Conservation (phyloP, 2,329 filamentous ascomycete species). For the Monosporascus sp. region DNA sequence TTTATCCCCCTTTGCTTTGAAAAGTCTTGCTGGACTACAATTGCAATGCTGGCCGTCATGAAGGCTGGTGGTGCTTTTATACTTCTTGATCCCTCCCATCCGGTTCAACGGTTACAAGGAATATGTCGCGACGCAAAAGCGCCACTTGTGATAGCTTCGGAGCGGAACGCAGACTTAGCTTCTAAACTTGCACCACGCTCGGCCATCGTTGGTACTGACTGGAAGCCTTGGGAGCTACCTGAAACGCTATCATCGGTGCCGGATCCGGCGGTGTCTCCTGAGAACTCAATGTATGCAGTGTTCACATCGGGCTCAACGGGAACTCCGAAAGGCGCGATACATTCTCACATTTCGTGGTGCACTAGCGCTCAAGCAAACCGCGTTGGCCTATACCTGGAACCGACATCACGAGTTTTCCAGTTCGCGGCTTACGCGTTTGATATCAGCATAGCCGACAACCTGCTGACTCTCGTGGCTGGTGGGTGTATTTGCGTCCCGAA, state of each 20-base stretch:
- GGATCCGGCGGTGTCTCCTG: neutral
- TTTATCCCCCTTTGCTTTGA: slow-evolving; percentile 16
- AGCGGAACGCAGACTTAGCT: neutral
- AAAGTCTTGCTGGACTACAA: slow-evolving; percentile 13
- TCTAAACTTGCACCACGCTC: neutral
- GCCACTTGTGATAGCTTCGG: neutral
- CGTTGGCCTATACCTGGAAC: slow-evolving; percentile 1
- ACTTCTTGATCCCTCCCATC: slow-evolving; percentile 18
- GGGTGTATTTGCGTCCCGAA: slow-evolving; percentile 33
- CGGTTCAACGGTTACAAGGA: slow-evolving; percentile 11
- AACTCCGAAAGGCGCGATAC: slow-evolving; percentile 34
- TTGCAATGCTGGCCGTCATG: slow-evolving; percentile 19
- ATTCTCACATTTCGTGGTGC: slow-evolving; percentile 1
- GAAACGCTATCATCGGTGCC: too few relatives aligned
- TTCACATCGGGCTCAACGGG: slow-evolving; percentile 46
- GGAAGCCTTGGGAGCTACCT: neutral
- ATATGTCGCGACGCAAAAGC: slow-evolving; percentile 1
- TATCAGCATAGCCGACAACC: slow-evolving; percentile 32
- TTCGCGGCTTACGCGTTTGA: slow-evolving; percentile 33
- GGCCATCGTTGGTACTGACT: neutral
- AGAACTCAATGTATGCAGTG: slow-evolving; percentile 30
- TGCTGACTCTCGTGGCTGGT: slow-evolving; percentile 28
- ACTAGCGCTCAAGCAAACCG: neutral
- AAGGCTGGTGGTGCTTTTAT: slow-evolving; percentile 26
- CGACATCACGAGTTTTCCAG: slow-evolving; percentile 10